Evolutionary conservation across 495 filamentous ascomycete genomes (phyloP).

Genomic region (Penicillium coffeae): DNA sequence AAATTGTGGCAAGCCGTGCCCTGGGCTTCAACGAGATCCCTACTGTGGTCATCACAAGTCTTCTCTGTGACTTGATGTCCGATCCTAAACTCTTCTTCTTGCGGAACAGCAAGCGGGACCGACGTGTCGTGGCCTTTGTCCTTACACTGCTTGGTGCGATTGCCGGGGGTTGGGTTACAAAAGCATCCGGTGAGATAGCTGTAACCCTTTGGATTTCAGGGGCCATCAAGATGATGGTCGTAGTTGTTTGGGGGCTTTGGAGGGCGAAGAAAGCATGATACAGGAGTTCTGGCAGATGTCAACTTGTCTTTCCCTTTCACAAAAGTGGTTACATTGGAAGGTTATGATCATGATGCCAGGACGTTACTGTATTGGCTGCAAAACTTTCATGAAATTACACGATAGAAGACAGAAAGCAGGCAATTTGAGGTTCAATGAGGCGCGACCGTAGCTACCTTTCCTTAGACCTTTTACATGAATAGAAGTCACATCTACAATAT

Average conservation of each 20-base stretch:
- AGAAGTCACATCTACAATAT: too few species aligned
- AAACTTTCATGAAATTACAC: too few species aligned
- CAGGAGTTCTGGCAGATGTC: too few species aligned
- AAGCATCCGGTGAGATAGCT: conserved; percentile 45
- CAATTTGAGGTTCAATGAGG: too few species aligned
- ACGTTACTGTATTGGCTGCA: too few species aligned
- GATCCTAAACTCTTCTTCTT: conserved; percentile 52
- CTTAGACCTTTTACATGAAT: too few species aligned
- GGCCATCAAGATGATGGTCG: conserved; percentile 47
- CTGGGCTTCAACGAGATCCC: conserved; percentile 67
- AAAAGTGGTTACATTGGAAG: too few species aligned
- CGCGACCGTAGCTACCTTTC: too few species aligned
- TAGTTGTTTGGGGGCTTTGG: conserved; percentile 38
- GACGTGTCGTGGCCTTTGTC: conserved; percentile 52
- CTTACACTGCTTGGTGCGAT: conserved; percentile 58
- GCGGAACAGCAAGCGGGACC: conserved; percentile 62
- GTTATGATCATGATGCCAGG: too few species aligned
- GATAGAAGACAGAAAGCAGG: too few species aligned
- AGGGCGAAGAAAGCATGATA: conserved; percentile 9
- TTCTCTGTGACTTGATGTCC: conserved; percentile 61
- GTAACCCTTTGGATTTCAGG: conserved; percentile 53
- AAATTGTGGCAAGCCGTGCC: conserved; percentile 60
- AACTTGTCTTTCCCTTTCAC: too few species aligned
- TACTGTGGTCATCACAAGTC: conserved; percentile 65
- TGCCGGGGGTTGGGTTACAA: conserved; percentile 58